phyloP scores from a whole-genome alignment of 805 yeast genomes.

The Nematodospora valgi region DNA sequence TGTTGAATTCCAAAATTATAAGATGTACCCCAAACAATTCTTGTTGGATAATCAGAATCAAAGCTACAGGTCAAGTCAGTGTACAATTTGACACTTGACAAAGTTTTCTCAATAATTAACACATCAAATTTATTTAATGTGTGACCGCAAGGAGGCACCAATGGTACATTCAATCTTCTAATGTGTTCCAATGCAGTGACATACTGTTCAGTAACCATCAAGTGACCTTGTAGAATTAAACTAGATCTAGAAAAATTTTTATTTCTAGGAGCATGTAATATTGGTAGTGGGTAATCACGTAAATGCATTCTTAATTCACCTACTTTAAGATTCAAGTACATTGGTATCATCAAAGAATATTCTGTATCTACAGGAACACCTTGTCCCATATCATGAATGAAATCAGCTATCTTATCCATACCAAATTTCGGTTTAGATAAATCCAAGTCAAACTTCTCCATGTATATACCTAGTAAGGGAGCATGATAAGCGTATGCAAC shows the following conservation, averaged over 20 bases:
- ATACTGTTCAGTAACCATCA: conserved; percentile 67
- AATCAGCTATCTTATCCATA: conserved; percentile 48
- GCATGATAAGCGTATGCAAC: conserved; percentile 30
- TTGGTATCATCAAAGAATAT: conserved; percentile 68
- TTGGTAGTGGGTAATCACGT: conserved; percentile 84
- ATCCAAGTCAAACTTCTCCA: conserved; percentile 24
- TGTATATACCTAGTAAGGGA: conserved; percentile 31
- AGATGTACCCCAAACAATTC: conserved; percentile 81
- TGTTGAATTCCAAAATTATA: conserved; percentile 83
- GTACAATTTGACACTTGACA: conserved; percentile 70
- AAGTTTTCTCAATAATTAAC: conserved; percentile 67
- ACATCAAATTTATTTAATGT: conserved; percentile 38
- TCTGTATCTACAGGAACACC: conserved; percentile 72
- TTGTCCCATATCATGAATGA: conserved; percentile 70
- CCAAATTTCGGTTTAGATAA: conserved; percentile 26
- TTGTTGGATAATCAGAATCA: conserved; percentile 53
- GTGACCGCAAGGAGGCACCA: conserved; percentile 4
- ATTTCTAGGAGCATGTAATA: conserved; percentile 64
- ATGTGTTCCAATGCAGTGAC: conserved; percentile 48
- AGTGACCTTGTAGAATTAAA: conserved; percentile 52
- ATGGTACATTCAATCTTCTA: conserved; percentile 59
- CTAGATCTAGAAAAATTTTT: conserved; percentile 16
- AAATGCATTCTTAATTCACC: conserved; percentile 66
- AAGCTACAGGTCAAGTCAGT: conserved; percentile 57
- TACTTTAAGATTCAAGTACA: conserved; percentile 52